Evolutionary conservation across 2,329 filamentous ascomycete genomes (phyloP).

Genomic region (Trichoderma polysporum): DNA sequence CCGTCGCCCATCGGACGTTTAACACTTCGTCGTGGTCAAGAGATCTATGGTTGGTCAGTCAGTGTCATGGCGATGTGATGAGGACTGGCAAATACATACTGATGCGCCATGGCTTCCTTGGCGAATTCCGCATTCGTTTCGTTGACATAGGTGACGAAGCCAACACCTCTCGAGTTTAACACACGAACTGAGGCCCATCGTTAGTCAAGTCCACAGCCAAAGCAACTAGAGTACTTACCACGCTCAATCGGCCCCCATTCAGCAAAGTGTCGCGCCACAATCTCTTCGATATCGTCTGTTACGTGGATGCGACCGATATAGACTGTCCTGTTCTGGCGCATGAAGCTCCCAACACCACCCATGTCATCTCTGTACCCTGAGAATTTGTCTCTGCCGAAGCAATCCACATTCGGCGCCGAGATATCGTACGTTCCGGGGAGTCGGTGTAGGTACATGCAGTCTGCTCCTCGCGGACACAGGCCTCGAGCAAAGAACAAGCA

Average conservation of each 20-base stretch:
- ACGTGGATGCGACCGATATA: conserved; percentile 95
- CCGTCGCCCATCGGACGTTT: conserved; percentile 96
- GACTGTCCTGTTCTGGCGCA: conserved; percentile 88
- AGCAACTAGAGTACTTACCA: conserved; percentile 40
- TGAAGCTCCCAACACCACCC: conserved; percentile 93
- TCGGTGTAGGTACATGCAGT: conserved; percentile 92
- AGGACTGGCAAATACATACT: conserved; percentile 40
- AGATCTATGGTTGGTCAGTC: conserved; percentile 35
- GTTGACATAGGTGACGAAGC: conserved; percentile 91
- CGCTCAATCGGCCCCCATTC: conserved; percentile 96
- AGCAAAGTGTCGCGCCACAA: conserved; percentile 90
- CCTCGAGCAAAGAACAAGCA: conserved; percentile 91
- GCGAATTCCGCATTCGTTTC: conserved; percentile 88
- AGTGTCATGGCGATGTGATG: neutral
- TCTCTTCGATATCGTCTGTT: conserved; percentile 94
- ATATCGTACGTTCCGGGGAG: conserved; percentile 83
- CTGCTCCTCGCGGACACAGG: conserved; percentile 77
- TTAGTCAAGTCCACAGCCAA: neutral
- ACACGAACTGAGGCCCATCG: conserved; percentile 59
- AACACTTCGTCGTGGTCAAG: conserved; percentile 89
- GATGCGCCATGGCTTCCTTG: conserved; percentile 94
- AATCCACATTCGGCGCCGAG: conserved; percentile 92
- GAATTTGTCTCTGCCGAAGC: conserved; percentile 85
- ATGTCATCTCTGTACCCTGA: conserved; percentile 95
- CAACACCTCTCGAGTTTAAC: conserved; percentile 84